Percentiles rank a stretch among this genome's conserved stretches.
phyloP scores from a whole-genome alignment of 768 basidiomycete species.

The Multifurca ochricompacta region DNA sequence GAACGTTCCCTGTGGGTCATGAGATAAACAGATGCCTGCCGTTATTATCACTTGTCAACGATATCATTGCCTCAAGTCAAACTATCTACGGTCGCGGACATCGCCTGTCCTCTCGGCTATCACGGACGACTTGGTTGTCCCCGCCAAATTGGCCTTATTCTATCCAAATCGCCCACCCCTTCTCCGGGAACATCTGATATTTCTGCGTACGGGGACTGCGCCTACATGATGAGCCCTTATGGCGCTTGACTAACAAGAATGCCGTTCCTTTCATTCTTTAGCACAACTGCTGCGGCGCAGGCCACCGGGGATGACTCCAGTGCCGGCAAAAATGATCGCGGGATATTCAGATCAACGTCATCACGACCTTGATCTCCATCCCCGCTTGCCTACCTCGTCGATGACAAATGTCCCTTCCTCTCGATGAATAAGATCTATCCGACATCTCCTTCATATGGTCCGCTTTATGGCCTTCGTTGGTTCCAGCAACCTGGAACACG shows the following conservation, averaged over 20 bases:
- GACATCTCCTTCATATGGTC: not conserved
- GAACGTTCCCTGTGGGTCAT: not conserved
- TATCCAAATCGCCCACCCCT: not conserved
- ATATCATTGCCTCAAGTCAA: not conserved
- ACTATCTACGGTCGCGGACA: not conserved
- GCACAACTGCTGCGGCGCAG: not conserved
- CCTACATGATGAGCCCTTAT: not conserved
- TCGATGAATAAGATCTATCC: not conserved
- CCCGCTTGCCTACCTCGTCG: too few relatives aligned
- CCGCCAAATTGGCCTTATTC: not conserved
- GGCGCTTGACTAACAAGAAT: not conserved
- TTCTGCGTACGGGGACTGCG: not conserved
- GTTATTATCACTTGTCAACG: not conserved
- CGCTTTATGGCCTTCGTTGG: not conserved
- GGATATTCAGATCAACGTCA: not conserved
- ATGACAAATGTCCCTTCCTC: not conserved
- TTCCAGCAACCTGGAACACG: not conserved
- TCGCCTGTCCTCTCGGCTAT: not conserved
- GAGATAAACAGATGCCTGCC: not conserved
- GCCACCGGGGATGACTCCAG: not conserved
- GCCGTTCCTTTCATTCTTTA: not conserved
- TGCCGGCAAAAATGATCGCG: not conserved
- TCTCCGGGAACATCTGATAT: not conserved
- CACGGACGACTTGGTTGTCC: not conserved
- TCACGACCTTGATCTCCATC: constrained; percentile 5